These are phyloP conservation scores for Sodiomyces alkalinus DNA, from an alignment of 2,329 filamentous ascomycete genomes.

Conservation along the genomic window DNA sequence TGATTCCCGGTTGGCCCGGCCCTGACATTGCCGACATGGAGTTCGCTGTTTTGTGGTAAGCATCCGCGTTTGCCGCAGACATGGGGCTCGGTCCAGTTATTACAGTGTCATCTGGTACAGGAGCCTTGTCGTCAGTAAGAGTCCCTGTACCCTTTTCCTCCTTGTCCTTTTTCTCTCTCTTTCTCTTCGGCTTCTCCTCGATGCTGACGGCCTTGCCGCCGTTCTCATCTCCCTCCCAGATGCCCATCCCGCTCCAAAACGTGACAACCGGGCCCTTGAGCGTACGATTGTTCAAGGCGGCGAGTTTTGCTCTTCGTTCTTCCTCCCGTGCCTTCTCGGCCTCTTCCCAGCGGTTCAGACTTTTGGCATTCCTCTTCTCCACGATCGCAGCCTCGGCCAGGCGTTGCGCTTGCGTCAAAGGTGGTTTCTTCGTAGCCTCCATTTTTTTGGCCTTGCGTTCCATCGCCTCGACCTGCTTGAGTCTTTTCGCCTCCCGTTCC, in stretches of 20 bases:
- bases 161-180: slow-evolving; percentile 37
- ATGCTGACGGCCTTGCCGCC: slow-evolving; percentile 52
- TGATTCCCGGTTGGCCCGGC: no score
- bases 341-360: slow-evolving; percentile 83
- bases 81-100: no score
- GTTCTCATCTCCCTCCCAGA: slow-evolving; percentile 45
- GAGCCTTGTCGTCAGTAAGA: slow-evolving; percentile 7
- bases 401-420: slow-evolving; percentile 77
- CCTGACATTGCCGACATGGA: no score
- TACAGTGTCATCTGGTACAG: background rate
- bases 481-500: slow-evolving; percentile 53
- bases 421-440: slow-evolving; percentile 59
- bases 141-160: slow-evolving; percentile 17
- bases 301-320: slow-evolving; percentile 66
- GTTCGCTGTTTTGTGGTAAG: no score
- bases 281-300: slow-evolving; percentile 74
- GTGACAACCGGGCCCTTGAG: slow-evolving; percentile 81
- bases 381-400: slow-evolving; percentile 69
- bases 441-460: slow-evolving; percentile 54
- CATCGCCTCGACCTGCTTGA: slow-evolving; percentile 55
- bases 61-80: no score
- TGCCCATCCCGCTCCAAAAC: slow-evolving; percentile 83
- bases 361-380: slow-evolving; percentile 79
- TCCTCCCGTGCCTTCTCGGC: slow-evolving; percentile 80
- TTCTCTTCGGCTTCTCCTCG: slow-evolving; percentile 40